These are phyloP conservation scores for Nadsonia fulvescens DNA, from an alignment of 805 yeast genomes.

Conservation along the genomic window DNA sequence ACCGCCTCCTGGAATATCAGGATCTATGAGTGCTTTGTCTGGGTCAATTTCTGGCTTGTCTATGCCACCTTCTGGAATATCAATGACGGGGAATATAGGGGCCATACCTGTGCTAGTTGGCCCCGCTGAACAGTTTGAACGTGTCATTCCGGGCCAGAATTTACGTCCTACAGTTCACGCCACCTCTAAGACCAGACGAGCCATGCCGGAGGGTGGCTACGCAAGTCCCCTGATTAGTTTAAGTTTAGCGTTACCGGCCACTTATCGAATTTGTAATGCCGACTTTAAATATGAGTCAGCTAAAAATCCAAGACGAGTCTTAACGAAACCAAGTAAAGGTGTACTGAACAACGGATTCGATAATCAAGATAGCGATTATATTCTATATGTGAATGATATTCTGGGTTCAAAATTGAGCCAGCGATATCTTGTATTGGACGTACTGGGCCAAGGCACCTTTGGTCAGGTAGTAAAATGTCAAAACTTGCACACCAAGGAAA, in stretches of 20 bases:
- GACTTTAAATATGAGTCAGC: conserved; percentile 65
- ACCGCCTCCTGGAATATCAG: too few relatives aligned
- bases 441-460: conserved; percentile 92
- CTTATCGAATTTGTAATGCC: conserved; percentile 75
- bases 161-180: too few relatives aligned
- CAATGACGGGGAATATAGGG: too few relatives aligned
- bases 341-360: conserved; percentile 72
- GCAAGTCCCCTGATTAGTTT: conserved; percentile 55
- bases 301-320: conserved; percentile 77
- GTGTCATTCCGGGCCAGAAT: too few relatives aligned
- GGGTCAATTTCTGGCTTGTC: too few relatives aligned
- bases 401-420: conserved; percentile 73
- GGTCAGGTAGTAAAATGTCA: conserved; percentile 97
- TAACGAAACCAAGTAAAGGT: conserved; percentile 89
- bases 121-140: too few relatives aligned
- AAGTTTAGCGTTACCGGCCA: conserved; percentile 56
- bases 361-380: conserved; percentile 78
- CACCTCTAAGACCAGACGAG: conserved; percentile 19
- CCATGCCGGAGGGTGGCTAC: conserved; percentile 22
- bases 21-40: too few relatives aligned
- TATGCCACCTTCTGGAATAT: too few relatives aligned
- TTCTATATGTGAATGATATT: conserved; percentile 84
- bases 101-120: too few relatives aligned
- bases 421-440: conserved; percentile 74
- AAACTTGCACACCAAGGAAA: conserved; percentile 55